Base-by-base conservation (phyloP, 106 monocot species). In the Chionographis japonica region DNA sequence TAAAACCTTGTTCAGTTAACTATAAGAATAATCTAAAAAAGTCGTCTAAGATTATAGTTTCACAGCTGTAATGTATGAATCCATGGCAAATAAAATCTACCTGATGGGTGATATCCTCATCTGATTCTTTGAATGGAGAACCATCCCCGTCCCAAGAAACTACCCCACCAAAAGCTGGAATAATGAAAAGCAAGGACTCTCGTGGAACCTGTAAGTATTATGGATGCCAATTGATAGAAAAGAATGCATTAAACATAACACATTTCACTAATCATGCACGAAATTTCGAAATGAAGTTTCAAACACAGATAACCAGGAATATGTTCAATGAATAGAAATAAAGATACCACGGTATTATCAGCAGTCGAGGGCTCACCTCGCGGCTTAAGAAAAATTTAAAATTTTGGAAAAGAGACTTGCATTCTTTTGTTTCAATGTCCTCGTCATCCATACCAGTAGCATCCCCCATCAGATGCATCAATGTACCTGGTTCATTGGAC, bases 71-170 rank as follows among this genome's bases (percentile, higher is more conserved):
- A 16, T 41, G 2, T 16, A 20, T 42, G 2, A 56, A 40, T n/a
- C n/a, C 10, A n/a, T 11, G 12, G 10, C 0, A 49, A 57, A 2
- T 13, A 73, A 63, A 54, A 42, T n/a, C 8, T 52, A 99, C 98
- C 90, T 99, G 98, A 88, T 99, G 83, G 4, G 90, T 90, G 51
- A 93, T 93, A 19, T 70, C 62, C 63, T 93, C 83, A 72, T 90
- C 88, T 17, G 81, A 18, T 74, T 93, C 98, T 37, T 71, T 72
- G 51, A 86, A 80, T 54, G 98, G 98, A 65, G 88, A 78, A 59
- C 85, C 85, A 78, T 87, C 85, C 27, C 98, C 98, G n/a, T 93
- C 98, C 98, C 98, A 99, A 15, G 98, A 90, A 20, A 99, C 90
- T n/a, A 74, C 65, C 61, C 98, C 97, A 64, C 98, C 98, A 80